A percentile compares a stretch with the other conserved stretches of the same genome.
phyloP scores from a whole-genome alignment of 2,329 filamentous ascomycete species.

The Neonectria punicea region DNA sequence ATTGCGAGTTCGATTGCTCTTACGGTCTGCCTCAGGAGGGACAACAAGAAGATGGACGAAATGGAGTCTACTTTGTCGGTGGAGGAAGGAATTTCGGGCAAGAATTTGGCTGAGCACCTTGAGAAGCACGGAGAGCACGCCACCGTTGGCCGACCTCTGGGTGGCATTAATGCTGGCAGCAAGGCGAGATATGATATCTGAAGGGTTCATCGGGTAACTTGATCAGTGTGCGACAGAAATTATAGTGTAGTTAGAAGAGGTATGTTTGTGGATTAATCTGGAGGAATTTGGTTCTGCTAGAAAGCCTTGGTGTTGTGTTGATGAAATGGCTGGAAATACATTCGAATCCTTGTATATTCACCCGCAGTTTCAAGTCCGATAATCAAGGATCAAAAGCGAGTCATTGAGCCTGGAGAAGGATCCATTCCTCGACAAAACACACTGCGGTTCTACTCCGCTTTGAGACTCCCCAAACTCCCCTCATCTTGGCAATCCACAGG shows the following conservation, averaged over 20 bases:
- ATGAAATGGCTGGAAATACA: no score
- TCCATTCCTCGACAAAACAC: neutral
- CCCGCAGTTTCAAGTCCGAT: no score
- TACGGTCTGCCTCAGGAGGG: constrained; percentile 26
- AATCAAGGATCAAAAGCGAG: neutral
- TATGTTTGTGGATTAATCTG: neutral
- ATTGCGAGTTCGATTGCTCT: constrained; percentile 37
- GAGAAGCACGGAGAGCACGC: constrained; percentile 28
- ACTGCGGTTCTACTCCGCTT: neutral
- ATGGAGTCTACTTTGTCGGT: constrained; percentile 16
- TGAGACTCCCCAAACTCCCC: neutral
- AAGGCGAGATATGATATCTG: constrained; percentile 28
- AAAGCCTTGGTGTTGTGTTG: no score
- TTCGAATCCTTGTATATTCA: no score
- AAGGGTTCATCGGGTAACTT: neutral
- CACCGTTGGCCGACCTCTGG: constrained; percentile 10
- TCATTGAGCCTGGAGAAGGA: neutral
- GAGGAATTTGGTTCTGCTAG: neutral
- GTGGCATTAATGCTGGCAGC: constrained; percentile 17
- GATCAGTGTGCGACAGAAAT: neutral
- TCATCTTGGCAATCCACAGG: neutral
- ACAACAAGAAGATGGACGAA: constrained; percentile 31
- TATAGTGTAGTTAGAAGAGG: neutral
- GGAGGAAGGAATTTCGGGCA: constrained; percentile 25
- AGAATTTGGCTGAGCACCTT: constrained; percentile 25